Evolutionary conservation across 345 rosid genomes (phyloP).

Genomic region (Heritiera fomes): DNA sequence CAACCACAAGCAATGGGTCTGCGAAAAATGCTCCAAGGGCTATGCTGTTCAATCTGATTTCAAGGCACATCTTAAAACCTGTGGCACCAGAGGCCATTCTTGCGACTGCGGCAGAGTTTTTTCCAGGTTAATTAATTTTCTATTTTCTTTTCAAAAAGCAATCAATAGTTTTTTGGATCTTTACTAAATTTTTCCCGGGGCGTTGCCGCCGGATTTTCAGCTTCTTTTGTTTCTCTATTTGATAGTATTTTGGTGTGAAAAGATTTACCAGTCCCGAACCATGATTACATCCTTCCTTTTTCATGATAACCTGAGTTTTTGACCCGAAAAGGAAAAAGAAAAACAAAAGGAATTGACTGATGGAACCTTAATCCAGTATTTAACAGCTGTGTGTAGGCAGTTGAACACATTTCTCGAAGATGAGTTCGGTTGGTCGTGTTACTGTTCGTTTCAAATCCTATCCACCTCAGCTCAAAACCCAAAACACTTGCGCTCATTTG

Average conservation of each 20-base stretch:
- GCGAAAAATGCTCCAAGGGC: constrained; percentile 84
- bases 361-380: constrained; percentile 29
- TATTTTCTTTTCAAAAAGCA: not conserved
- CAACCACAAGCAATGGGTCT: constrained; percentile 89
- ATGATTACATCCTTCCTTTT: constrained; percentile 13
- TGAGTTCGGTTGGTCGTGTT: constrained; percentile 23
- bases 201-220: not conserved
- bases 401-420: constrained; percentile 43
- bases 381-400: constrained; percentile 21
- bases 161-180: constrained; percentile 11
- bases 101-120: constrained; percentile 98
- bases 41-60: constrained; percentile 98
- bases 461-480: not conserved
- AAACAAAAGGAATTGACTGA: constrained; percentile 14
- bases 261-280: not conserved
- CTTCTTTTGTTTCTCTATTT: not conserved
- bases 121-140: constrained; percentile 56
- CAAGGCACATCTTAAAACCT: constrained; percentile 96
- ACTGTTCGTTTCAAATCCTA: not conserved
- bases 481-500: constrained; percentile 18
- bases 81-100: constrained; percentile 96
- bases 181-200: too few relatives aligned
- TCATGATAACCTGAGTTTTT: constrained; percentile 11
- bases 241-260: constrained; percentile 6
- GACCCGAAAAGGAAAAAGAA: constrained; percentile 11